Evolutionary conservation across 192 early-diverging fungal species (phyloP), one percentile per base, ranked within the genome.

Genomic region (Backusella circina): DNA sequence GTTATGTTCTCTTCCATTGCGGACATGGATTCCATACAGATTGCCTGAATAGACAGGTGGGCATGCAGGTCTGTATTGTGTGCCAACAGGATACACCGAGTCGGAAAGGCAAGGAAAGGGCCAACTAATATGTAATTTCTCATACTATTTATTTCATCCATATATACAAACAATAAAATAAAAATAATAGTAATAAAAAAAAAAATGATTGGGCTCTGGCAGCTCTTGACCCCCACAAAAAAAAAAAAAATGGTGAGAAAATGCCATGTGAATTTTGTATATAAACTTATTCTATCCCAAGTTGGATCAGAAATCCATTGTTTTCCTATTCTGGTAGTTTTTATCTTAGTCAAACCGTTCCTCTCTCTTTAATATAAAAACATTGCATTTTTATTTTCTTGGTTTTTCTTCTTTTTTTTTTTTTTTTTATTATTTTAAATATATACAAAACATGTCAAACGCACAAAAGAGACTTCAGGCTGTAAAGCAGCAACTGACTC

Each of bases 11-110:
- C 15, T 88, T 87, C 75, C 83, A 85, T 21, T 87, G 86, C 73
- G 87, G 86, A 13, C 87, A 87, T 74, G 86, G 84, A 47, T 88
- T 84, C 44, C 87, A 88, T 78, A 83, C 78, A 28, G 79, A 85
- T 18, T 88, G 87, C 37, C 65, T 88, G 8, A 80, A 83, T 36
- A 33, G 67, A 37, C 79, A 80, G 31, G 23, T 65, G n/a, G 73
- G 73, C 31, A 35, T 69, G 9, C 41, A 75, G 26, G 74, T 66
- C 10, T 75, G 74, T 68, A 37, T 44, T 12, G 9, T 51, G 15
- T 75, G 74, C 28, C 74, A 75, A n/a, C 50, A 72, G 30, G 71
- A 50, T 35, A 54, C 65, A 47, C 37, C 7, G 6, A 67, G 37
- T 6, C 54, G 51, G 16, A 73, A 73, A 65, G 71, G 71, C 30